phyloP scores from a whole-genome alignment of 164 flowering plant genomes.

The Protea cynaroides region DNA sequence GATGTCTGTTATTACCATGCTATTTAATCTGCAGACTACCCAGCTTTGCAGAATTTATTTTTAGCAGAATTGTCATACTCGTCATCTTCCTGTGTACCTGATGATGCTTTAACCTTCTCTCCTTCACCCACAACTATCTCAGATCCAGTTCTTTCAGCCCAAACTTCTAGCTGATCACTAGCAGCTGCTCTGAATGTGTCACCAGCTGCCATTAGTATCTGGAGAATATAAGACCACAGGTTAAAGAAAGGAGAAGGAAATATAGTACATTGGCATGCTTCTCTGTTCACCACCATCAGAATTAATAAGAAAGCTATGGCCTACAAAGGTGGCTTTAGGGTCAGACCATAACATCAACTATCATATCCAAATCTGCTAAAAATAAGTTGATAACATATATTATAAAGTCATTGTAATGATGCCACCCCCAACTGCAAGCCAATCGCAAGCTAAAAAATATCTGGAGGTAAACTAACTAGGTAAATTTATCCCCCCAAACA shows the following conservation, averaged over 20 bases:
- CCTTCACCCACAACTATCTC: conserved; percentile 81
- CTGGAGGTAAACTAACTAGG: too few species aligned
- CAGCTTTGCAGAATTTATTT: background rate
- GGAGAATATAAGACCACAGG: conserved; percentile 21
- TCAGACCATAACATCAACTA: too few species aligned
- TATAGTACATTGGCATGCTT: background rate
- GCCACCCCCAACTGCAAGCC: too few species aligned
- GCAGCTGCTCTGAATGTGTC: conserved; percentile 99
- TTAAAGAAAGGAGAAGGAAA: background rate
- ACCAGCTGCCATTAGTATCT: conserved; percentile 97
- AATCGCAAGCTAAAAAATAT: too few species aligned
- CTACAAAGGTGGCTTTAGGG: too few species aligned
- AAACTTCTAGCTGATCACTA: conserved; percentile 88
- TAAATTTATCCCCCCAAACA: too few species aligned
- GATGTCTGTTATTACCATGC: conserved; percentile 13
- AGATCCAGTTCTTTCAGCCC: conserved; percentile 93
- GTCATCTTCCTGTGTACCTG: conserved; percentile 45
- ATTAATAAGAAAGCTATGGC: background rate
- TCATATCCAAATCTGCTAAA: too few species aligned
- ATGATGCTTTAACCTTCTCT: conserved; percentile 80
- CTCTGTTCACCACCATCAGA: background rate
- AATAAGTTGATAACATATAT: too few species aligned
- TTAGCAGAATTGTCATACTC: background rate
- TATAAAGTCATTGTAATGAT: too few species aligned
- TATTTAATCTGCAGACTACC: conserved; percentile 1